These are phyloP conservation scores for Chaetomium olivaceum DNA, from an alignment of 2,329 filamentous ascomycete genomes.

Conservation along the genomic window DNA sequence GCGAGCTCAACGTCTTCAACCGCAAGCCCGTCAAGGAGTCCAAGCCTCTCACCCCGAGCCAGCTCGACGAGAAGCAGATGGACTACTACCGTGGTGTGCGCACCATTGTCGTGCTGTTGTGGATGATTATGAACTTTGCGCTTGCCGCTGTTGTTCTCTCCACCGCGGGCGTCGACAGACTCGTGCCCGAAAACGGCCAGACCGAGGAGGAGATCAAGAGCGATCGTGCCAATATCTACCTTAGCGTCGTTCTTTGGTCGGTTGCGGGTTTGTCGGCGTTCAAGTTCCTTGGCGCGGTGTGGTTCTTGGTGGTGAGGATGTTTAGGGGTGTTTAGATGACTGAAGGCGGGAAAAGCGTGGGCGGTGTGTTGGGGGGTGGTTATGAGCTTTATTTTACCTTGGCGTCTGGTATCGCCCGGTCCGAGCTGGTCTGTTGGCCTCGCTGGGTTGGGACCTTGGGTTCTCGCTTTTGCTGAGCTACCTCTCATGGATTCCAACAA, in stretches of 20 bases:
- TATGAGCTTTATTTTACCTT: neutral
- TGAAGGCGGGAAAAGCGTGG: neutral
- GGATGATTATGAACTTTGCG: constrained; percentile 96
- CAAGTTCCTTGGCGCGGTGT: constrained; percentile 83
- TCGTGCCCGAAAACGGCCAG: constrained; percentile 50
- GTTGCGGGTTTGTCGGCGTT: constrained; percentile 82
- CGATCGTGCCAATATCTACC: constrained; percentile 72
- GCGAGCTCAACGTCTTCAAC: constrained; percentile 73
- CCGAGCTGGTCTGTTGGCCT: neutral
- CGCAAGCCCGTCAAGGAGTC: constrained; percentile 74
- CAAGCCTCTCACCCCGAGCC: constrained; percentile 55
- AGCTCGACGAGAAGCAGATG: constrained; percentile 79
- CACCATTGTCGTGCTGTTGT: constrained; percentile 85
- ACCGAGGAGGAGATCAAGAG: constrained; percentile 47
- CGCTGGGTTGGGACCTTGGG: neutral
- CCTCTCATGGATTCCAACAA: neutral
- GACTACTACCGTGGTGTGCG: constrained; percentile 98
- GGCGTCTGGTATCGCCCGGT: neutral
- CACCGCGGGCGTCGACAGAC: constrained; percentile 75
- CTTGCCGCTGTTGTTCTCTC: constrained; percentile 84
- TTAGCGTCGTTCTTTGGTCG: constrained; percentile 84
- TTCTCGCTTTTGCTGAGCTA: neutral
- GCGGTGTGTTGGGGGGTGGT: too few relatives aligned
- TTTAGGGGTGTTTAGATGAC: constrained; percentile 67
- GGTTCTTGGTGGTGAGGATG: constrained; percentile 88